Base-by-base conservation (phyloP, 805 yeast species). In the Candida glaebosa region DNA sequence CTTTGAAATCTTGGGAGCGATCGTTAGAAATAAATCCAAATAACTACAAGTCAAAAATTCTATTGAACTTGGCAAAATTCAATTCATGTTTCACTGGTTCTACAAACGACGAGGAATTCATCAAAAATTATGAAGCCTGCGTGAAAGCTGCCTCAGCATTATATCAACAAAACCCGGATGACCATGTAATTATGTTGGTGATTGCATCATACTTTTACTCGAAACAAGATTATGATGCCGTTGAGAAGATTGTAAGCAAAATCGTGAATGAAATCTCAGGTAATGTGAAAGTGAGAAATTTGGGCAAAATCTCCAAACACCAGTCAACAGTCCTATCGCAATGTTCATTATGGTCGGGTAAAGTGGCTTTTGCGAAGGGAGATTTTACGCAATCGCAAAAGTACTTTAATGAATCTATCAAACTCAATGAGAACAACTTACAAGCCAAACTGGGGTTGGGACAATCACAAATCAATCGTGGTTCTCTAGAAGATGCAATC, bases 381-480 rank as follows among this genome's bases (percentile, higher is more conserved):
- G 87, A 89, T 52, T 79, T 71, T 54, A 75, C 78, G n/a, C 75
- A 75, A 44, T 83, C 98, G 0, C 86, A 87, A 52, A 75, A 74
- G 41, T 68, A 73, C 52, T 91, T 87, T 60, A 82, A 82, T 47
- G 87, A 80, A 44, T 79, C 97, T 4, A 73, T 79, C 31, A 80
- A 79, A 46, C 65, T 75, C 28, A 80, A 84, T 54, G 86, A 81
- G 30, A 71, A 65, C 37, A 86, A 86, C 51, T 54, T 82, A 3
- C 71, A 84, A 16, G 82, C 96, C 0, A 80, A 80, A 49, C 68
- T 90, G 41, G 98, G 96, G 22, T 74, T 85, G 43, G 96, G 95
- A 1, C 95, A 88, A 59, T 76, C 96, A 2, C 89, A 88, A 56
- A 76, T 84, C 40, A 73, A 80, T 40, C 82, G 90, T 57, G 82